Evolutionary conservation across 805 yeast species (phyloP).

Genomic region (Schwanniomyces occidentalis): DNA sequence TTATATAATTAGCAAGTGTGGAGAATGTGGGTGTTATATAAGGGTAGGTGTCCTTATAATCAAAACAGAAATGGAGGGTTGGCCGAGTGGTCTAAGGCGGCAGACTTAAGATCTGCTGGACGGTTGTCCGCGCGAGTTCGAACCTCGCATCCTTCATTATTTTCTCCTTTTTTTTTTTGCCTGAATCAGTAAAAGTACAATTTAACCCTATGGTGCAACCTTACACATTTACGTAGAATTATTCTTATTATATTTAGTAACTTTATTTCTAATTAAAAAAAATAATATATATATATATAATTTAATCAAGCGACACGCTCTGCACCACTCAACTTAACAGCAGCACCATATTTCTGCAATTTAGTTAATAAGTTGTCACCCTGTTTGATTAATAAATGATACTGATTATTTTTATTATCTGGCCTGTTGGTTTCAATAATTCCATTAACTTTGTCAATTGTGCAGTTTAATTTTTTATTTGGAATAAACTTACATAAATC

Average conservation of each 20-base stretch:
- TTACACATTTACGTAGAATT: no score
- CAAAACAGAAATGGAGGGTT: slow-evolving; percentile 38
- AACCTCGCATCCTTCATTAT: slow-evolving; percentile 43
- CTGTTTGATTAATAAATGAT: slow-evolving; percentile 81
- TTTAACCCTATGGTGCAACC: no score
- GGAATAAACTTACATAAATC: slow-evolving; percentile 92
- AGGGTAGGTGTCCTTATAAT: no score
- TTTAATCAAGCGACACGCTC: slow-evolving; percentile 53
- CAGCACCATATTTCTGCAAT: slow-evolving; percentile 95
- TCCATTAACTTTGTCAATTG: slow-evolving; percentile 92
- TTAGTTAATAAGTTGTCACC: slow-evolving; percentile 93
- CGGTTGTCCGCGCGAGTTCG: slow-evolving; percentile 46
- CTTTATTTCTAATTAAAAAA: background rate
- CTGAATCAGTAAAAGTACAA: no score
- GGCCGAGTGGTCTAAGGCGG: slow-evolving; percentile 47
- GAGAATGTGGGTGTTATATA: no score
- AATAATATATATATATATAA: slow-evolving; percentile 1
- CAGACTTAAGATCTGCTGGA: slow-evolving; percentile 44
- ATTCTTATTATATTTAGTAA: background rate
- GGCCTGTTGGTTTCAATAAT: slow-evolving; percentile 95
- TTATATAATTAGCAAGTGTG: no score
- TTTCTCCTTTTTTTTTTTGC: slow-evolving; percentile 11
- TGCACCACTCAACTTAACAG: slow-evolving; percentile 92
- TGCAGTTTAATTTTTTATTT: slow-evolving; percentile 90
- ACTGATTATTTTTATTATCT: slow-evolving; percentile 93